phyloP scores from a whole-genome alignment of 148 eudicot genomes.

The Chenopodium formosanum region DNA sequence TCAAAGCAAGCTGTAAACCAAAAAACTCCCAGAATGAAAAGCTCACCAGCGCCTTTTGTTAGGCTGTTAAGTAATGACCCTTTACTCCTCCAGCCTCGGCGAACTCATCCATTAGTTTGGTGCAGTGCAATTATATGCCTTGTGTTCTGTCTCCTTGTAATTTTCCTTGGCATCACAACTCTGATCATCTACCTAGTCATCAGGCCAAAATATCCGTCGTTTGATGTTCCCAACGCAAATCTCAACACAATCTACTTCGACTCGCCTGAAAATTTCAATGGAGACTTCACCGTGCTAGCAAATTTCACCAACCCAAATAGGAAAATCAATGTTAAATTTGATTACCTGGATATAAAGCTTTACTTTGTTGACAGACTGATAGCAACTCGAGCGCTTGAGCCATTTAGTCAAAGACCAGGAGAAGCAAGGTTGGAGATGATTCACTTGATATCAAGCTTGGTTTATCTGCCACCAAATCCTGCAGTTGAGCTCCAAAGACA shows the following conservation, averaged over 20 bases:
- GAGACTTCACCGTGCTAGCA: constrained; percentile 66
- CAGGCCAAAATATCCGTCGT: constrained; percentile 60
- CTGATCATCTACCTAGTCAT: constrained; percentile 52
- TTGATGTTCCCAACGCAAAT: constrained; percentile 67
- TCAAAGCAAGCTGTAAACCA: constrained; percentile 29
- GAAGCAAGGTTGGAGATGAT: constrained; percentile 45
- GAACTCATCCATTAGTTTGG: constrained; percentile 79
- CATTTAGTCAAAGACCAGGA: constrained; percentile 52
- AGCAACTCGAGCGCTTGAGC: constrained; percentile 45
- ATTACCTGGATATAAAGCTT: constrained; percentile 49
- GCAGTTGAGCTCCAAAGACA: constrained; percentile 64
- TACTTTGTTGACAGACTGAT: constrained; percentile 58
- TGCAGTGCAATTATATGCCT: constrained; percentile 66
- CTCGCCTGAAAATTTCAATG: constrained; percentile 61
- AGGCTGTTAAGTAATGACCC: constrained; percentile 33
- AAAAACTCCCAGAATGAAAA: constrained; percentile 9
- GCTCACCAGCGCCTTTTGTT: constrained; percentile 27
- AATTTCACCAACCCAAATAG: constrained; percentile 80
- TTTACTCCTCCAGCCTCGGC: constrained; percentile 47
- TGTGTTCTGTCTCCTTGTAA: constrained; percentile 58
- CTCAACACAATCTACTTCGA: constrained; percentile 69
- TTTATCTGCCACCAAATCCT: constrained; percentile 62
- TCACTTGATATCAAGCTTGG: constrained; percentile 74
- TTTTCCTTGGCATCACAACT: constrained; percentile 62
- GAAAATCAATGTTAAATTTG: constrained; percentile 58